Conservation (phyloP, 1,284 basidiomycete genomes). For the Pyrrhoderma noxium region DNA sequence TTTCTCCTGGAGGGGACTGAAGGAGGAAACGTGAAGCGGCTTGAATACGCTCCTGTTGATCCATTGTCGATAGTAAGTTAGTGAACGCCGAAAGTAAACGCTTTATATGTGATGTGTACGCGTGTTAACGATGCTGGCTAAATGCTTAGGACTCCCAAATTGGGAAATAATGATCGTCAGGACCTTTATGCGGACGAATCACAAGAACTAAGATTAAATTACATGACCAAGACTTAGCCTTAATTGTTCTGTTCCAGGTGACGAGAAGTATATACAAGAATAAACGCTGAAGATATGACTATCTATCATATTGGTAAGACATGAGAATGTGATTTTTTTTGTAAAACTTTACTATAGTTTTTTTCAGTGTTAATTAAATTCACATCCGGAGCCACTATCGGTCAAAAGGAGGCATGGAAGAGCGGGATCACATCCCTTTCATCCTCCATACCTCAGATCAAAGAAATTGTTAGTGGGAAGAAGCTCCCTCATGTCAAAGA, state of each 20-base stretch:
- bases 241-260: no score
- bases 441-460: constrained; percentile 14
- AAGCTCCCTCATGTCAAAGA: constrained; percentile 17
- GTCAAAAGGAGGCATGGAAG: constrained; percentile 16
- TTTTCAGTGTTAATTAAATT: constrained; percentile 17
- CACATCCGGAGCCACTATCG: constrained; percentile 7
- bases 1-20: constrained; percentile 90
- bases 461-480: constrained; percentile 12
- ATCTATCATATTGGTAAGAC: constrained; percentile 18
- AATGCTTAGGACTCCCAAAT: background rate
- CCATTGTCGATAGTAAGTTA: constrained; percentile 33
- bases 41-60: constrained; percentile 54
- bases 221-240: no score
- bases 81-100: no score
- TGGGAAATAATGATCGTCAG: background rate
- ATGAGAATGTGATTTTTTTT: background rate
- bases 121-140: background rate
- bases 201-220: no score
- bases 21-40: constrained; percentile 74
- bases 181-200: constrained; percentile 13
- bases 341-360: background rate
- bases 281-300: constrained; percentile 5
- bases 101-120: no score
- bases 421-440: constrained; percentile 8
- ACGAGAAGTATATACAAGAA: background rate